Evolutionary conservation across 495 filamentous ascomycete genomes (phyloP), one percentile per base, ranked within the genome.

Genomic region (Penicillium roqueforti): DNA sequence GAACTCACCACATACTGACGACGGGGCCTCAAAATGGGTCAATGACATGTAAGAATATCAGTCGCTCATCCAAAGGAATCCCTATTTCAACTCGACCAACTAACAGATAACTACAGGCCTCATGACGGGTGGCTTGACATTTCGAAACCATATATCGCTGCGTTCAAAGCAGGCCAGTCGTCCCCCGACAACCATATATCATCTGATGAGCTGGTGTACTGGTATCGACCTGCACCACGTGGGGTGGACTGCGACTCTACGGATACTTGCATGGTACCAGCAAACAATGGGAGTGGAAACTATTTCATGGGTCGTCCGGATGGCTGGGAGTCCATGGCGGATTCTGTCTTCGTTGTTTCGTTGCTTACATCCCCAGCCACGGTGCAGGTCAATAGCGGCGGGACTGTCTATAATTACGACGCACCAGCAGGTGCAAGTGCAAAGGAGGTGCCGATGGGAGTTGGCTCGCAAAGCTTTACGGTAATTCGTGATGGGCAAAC

Each of bases 1-100:
- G 54, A 76, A 65, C 1, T 72, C 70, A 1, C 65, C 60, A 37
- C 80, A 83, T 60, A 66, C 64, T 13, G 80, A 84, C 28, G 79
- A 83, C 50, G 82, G 81, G 1, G 76, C 76, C 39, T 78, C 75
- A 14, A 78, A 83, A 59, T 84, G 81, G 80, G 73, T 75, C 13
- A 78, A 81, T 40, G 81, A 76, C 50, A 80, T 83, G 69, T 66
- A 22, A 57, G 57, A 40, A 7, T 16, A 14, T 28, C 11, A 18
- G 38, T 22, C 11, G 26, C 6, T 0, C 4, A 9, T 18, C 19
- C 4, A 8, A n/a, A n/a, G 1, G 5, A 10, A 11, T 6, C 10
- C 19, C 6, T 40, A 6, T 16, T 36, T n/a, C n/a, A 11, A 29
- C 13, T n/a, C 2, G 10, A n/a, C 31, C 31, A 26, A 19, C 23